Evolutionary conservation across 495 filamentous ascomycete genomes (phyloP).

Genomic region (Talaromyces adpressus): DNA sequence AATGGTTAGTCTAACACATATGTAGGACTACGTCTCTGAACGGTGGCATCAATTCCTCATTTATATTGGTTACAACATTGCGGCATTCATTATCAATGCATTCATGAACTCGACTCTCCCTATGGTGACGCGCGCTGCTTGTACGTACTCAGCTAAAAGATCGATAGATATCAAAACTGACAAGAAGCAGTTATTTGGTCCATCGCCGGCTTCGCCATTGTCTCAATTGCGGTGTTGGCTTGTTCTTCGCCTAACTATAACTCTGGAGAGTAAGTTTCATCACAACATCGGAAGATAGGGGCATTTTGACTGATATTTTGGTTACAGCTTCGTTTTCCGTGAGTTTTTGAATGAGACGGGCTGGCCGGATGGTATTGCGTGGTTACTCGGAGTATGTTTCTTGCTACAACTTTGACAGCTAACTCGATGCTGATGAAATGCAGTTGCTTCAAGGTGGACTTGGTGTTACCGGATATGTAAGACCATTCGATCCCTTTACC

Average conservation of each 20-base stretch:
- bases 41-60: constrained; percentile 71
- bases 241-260: constrained; percentile 56
- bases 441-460: constrained; percentile 54
- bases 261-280: constrained; percentile 45
- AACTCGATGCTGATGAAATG: constrained; percentile 14
- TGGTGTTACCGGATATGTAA: constrained; percentile 53
- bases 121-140: constrained; percentile 53
- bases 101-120: constrained; percentile 57
- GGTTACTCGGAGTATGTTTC: constrained; percentile 49
- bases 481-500: constrained; percentile 7
- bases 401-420: neutral
- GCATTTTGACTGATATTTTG: constrained; percentile 11
- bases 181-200: constrained; percentile 52
- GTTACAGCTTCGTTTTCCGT: constrained; percentile 47
- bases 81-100: constrained; percentile 59
- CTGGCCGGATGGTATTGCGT: constrained; percentile 59
- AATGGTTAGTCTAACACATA: neutral
- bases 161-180: neutral
- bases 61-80: constrained; percentile 58
- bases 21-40: constrained; percentile 41
- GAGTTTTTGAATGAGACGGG: constrained; percentile 55
- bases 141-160: constrained; percentile 16
- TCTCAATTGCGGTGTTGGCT: constrained; percentile 58
- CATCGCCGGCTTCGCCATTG: constrained; percentile 58
- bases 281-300: neutral